A percentile compares a stretch with the other conserved stretches of the same genome.
Evolutionary conservation across 768 basidiomycete genomes (phyloP).

Genomic region (Collybiopsis luxurians): DNA sequence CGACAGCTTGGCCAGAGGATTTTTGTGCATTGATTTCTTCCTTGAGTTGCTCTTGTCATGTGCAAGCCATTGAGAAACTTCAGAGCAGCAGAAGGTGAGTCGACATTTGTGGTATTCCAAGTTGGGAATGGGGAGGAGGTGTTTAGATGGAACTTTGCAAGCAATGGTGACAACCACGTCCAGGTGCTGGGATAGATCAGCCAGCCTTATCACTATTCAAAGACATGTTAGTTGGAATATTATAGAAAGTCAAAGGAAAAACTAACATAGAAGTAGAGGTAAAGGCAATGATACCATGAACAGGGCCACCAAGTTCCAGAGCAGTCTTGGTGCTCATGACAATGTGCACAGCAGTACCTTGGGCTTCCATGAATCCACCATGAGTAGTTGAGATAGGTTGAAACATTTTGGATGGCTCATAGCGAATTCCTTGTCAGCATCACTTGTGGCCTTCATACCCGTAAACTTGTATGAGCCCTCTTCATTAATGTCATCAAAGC

Average conservation of each 20-base stretch:
- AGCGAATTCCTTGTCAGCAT: slow-evolving; percentile 94
- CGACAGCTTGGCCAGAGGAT: slow-evolving; percentile 44
- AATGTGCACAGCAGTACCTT: slow-evolving; percentile 95
- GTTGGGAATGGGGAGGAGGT: slow-evolving; percentile 77
- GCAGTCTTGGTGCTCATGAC: slow-evolving; percentile 98
- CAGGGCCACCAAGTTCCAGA: slow-evolving; percentile 88
- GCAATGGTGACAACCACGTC: slow-evolving; percentile 89
- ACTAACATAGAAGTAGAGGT: slow-evolving; percentile 94
- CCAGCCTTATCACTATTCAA: slow-evolving; percentile 90
- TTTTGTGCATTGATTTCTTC: slow-evolving; percentile 70
- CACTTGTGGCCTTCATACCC: slow-evolving; percentile 99
- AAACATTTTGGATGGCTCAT: slow-evolving; percentile 99
- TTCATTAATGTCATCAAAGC: slow-evolving; percentile 97
- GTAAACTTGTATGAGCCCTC: slow-evolving; percentile 99
- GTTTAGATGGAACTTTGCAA: slow-evolving; percentile 76
- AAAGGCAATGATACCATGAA: slow-evolving; percentile 92
- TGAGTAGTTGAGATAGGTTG: slow-evolving; percentile 95
- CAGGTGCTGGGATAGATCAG: slow-evolving; percentile 95
- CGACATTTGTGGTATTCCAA: slow-evolving; percentile 90
- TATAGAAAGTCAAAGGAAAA: not conserved
- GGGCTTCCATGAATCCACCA: slow-evolving; percentile 96
- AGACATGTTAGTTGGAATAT: slow-evolving; percentile 1
- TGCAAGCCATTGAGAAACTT: slow-evolving; percentile 91
- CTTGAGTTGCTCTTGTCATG: slow-evolving; percentile 82
- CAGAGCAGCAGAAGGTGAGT: slow-evolving; percentile 90